Evolutionary conservation across 306 rosid genomes (phyloP), one percentile per base, ranked within the genome.

Genomic region (Medicago lupulina): DNA sequence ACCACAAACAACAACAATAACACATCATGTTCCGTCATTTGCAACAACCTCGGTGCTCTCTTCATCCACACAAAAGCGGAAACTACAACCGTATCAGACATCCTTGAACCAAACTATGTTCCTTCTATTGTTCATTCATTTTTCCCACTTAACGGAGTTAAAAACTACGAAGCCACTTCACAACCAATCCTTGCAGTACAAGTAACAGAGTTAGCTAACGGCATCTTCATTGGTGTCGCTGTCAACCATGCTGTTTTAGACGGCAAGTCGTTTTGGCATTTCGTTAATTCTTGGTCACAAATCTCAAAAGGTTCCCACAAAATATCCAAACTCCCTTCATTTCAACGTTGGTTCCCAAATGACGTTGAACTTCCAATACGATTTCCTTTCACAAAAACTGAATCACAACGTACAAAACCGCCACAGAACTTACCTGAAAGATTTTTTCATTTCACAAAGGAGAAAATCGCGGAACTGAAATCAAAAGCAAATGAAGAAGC

Each of bases 191-290:
- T 50, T n/a, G 55, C 19, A 1, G 55, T 50, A 4, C 55, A 50
- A 50, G 19, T 50, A 50, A 50, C 55, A 1, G 55, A 50, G 16
- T 50, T 50, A 50, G 7, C n/a, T 4, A 18, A 50, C 19, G 55
- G 55, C 1, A 15, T 50, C 8, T 50, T 50, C 19, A 50, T 50
- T 50, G 55, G 55, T n/a, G 0, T 50, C 1, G 8, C 31, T 0
- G 4, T 58, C 4, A 78, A 81, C 73, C 87, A 83, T 43, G 11
- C 36, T 0, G 75, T 63, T 3, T 72, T 4, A 0, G 89, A 86
- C 34, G 86, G 78, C 51, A 61, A 70, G 9, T 60, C 81, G 9
- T 79, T 83, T 5, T 83, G 86, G 87, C 80, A 17, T 55, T 81
- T 83, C 60, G 19, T 50, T 8, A 50, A 50, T 6, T n/a, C 55